Base-by-base conservation (phyloP, 305 asterid genomes). In the Rubia tinctorum region DNA sequence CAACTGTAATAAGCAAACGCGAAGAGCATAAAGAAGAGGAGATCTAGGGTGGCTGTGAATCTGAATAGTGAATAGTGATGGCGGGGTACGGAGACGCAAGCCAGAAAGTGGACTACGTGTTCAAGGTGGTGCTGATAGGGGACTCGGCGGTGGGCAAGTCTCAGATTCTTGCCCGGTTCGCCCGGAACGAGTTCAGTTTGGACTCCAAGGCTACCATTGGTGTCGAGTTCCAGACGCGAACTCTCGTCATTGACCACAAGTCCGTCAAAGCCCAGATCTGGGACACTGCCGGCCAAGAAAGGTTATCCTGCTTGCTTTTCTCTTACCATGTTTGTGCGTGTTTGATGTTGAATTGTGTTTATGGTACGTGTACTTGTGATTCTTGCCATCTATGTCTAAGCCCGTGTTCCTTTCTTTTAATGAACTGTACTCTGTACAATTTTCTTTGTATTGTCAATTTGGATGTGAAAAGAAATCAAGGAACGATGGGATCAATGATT, bases 241-340 rank as follows among this genome's bases (percentile, higher is more conserved):
- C 97, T 13, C 87, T 91, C 49, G 85, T 85, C 27, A 85, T 91
- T 73, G 80, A 90, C 47, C 95, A 77, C 55, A 90, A 90, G 82
- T 88, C 95, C 64, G 89, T 89, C 30, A 89, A 89, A 75, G 95
- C 97, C 76, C 97, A 88, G 93, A 88, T 90, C 90, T 90, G 97
- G 97, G 97, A 90, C 71, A 90, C 97, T 23, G 97, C 97, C 68
- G 97, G 97, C 30, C 97, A 91, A 75, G 97, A 91, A 69, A 76
- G 97, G 91, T 91, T 79, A 49, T 37, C 25, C 60, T 7, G 2
- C 60, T 34, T 34, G 7, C 53, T 2, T 47, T 47, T 47, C 14
- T 47, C 4, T 12, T 47, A 18, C 23, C 13, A n/a, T 53, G 60
- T 34, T 34, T 34, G 5, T 34, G 39, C 60, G 18, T 53, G 11